Base-by-base conservation (phyloP, 2,329 filamentous ascomycete species). In the Colletotrichum lupini region DNA sequence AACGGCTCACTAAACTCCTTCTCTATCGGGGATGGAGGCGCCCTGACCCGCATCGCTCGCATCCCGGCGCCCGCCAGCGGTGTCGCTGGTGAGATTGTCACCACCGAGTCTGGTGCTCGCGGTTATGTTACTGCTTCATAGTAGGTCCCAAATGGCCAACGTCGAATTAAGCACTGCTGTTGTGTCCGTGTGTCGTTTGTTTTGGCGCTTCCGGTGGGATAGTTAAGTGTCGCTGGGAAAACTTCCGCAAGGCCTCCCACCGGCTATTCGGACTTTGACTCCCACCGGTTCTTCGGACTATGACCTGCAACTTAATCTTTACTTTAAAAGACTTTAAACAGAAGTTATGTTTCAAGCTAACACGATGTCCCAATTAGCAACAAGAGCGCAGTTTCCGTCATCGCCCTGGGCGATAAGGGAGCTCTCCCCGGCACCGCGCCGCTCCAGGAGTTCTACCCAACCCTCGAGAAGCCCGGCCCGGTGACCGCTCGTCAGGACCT, bases 71-170 rank as follows among this genome's bases (percentile, higher is more conserved):
- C 75, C 26, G 58, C 59, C 35, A 66, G 75, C 73, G 75, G 67
- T 55, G 75, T 76, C 3, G 75, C 74, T 55, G 75, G 72, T 28
- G 75, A 76, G 56, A 75, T 76, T 49, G 55, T 76, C 56, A 76
- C 72, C 3, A 70, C 74, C 16, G 35, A 74, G 22, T 71, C 67
- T 53, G 75, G 75, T 12, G 73, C 59, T 32, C 73, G 74, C 35
- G 74, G 72, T 24, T 76, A 76, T 37, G 68, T 76, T 37, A 72
- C 65, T 42, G 64, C 74, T 26, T 76, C 75, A 9, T 76, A 67
- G 75, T 76, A 24, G 75, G 74, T 76, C 1, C 61, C 30, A 46
- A 58, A 19, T 19, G 19, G 14, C 16, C 37, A 42, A 42, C 37
- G 37, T 42, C 37, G 37, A 42, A 42, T 0, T 42, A 42, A 42